phyloP scores from a whole-genome alignment of 164 flowering plant genomes.

The Tinospora cordifolia region DNA sequence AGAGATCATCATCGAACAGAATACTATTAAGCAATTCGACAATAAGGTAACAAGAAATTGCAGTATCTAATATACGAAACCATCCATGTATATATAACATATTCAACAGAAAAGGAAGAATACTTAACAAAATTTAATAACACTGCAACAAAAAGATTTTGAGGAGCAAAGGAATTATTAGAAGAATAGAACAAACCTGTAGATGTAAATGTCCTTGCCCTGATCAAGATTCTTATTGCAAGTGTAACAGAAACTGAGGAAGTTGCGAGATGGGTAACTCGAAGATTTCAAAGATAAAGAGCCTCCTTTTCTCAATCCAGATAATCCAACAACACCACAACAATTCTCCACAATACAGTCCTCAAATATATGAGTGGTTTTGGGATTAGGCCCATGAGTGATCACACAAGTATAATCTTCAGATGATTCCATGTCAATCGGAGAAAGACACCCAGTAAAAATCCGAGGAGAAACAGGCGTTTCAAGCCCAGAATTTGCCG shows the following conservation, averaged over 20 bases:
- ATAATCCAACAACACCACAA: constrained; percentile 32
- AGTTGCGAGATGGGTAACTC: constrained; percentile 38
- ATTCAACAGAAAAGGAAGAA: background rate
- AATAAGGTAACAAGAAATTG: background rate
- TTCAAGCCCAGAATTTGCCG: constrained; percentile 26
- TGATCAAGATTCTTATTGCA: constrained; percentile 70
- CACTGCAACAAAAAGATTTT: background rate
- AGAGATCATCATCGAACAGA: background rate
- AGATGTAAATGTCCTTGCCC: constrained; percentile 82
- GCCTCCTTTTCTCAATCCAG: constrained; percentile 22
- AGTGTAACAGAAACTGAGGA: constrained; percentile 58
- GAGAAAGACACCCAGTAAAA: constrained; percentile 39
- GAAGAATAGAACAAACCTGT: constrained; percentile 40
- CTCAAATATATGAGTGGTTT: constrained; percentile 73
- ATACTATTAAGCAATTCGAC: background rate
- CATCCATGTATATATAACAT: background rate
- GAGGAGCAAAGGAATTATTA: background rate
- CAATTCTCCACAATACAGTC: constrained; percentile 57
- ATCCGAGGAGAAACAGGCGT: constrained; percentile 30
- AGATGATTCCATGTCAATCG: constrained; percentile 60
- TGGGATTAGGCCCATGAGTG: constrained; percentile 63
- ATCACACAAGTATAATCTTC: constrained; percentile 84
- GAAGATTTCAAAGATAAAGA: constrained; percentile 9
- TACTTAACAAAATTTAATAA: background rate
- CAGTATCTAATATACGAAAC: background rate